Conservation (phyloP, 257 asterid species). For the Verbascum thapsus region DNA sequence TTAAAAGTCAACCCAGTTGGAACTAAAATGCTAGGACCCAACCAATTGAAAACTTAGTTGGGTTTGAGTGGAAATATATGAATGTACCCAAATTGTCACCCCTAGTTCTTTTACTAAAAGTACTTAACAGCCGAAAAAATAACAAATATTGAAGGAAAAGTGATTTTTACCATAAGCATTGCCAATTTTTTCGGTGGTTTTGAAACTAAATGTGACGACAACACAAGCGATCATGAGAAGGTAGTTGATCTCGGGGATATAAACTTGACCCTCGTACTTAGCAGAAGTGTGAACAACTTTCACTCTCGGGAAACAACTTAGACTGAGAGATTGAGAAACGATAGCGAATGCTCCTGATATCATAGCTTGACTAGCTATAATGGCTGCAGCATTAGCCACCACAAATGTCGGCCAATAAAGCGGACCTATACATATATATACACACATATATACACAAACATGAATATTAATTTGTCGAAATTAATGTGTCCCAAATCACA, state of each 20-base stretch:
- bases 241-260: conserved; percentile 74
- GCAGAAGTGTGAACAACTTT: conserved; percentile 70
- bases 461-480: too few species aligned
- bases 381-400: conserved; percentile 69
- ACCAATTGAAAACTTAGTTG: too few species aligned
- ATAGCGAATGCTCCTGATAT: conserved; percentile 71
- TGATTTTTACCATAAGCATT: conserved; percentile 70
- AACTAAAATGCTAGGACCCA: too few species aligned
- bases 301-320: conserved; percentile 74
- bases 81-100: too few species aligned
- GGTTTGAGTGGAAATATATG: too few species aligned
- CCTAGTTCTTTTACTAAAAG: too few species aligned
- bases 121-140: too few species aligned
- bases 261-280: conserved; percentile 71
- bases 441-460: too few species aligned
- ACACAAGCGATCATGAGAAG: conserved; percentile 72
- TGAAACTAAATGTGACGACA: conserved; percentile 50
- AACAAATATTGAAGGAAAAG: too few species aligned
- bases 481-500: too few species aligned
- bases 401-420: conserved; percentile 79
- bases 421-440: conserved; percentile 38
- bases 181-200: conserved; percentile 58
- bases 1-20: too few species aligned
- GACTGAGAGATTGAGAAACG: conserved; percentile 58
- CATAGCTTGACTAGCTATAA: conserved; percentile 87